phyloP scores from a whole-genome alignment of 164 flowering plant genomes.

The Annona cherimola region DNA sequence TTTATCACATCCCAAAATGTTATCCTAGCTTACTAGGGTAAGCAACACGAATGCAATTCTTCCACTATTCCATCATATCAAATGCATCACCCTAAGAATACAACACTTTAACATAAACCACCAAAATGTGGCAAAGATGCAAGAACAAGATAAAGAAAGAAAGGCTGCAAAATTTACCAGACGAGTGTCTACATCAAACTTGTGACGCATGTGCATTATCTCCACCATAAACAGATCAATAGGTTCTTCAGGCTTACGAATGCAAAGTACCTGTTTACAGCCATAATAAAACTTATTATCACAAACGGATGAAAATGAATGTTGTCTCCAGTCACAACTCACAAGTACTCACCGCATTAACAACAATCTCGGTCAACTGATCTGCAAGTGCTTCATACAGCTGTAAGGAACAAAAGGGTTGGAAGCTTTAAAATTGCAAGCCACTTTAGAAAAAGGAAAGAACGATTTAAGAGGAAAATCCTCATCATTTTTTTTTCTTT shows the following conservation, averaged over 20 bases:
- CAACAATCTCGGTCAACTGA: conserved; percentile 93
- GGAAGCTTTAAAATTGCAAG: not conserved
- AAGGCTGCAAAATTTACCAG: conserved; percentile 49
- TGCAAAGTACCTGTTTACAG: conserved; percentile 73
- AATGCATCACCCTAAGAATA: not conserved
- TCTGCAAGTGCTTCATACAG: conserved; percentile 90
- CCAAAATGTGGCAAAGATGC: not conserved
- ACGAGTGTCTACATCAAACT: conserved; percentile 96
- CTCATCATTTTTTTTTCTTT: not conserved
- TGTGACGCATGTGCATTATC: conserved; percentile 99
- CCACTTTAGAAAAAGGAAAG: not conserved
- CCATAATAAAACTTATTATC: not conserved
- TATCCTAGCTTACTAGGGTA: no score
- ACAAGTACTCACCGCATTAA: conserved; percentile 62
- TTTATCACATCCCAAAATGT: no score
- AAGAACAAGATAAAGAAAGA: not conserved
- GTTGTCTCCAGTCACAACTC: not conserved
- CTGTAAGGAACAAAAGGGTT: conserved; percentile 29
- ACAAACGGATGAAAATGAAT: not conserved
- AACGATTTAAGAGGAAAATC: not conserved
- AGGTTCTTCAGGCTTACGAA: conserved; percentile 85
- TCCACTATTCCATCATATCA: not conserved
- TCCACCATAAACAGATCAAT: conserved; percentile 99
- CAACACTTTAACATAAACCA: conserved; percentile 2
- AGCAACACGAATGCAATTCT: no score